Evolutionary conservation across 192 early-diverging fungal genomes (phyloP).

Genomic region (Dimargaris cristalligena): DNA sequence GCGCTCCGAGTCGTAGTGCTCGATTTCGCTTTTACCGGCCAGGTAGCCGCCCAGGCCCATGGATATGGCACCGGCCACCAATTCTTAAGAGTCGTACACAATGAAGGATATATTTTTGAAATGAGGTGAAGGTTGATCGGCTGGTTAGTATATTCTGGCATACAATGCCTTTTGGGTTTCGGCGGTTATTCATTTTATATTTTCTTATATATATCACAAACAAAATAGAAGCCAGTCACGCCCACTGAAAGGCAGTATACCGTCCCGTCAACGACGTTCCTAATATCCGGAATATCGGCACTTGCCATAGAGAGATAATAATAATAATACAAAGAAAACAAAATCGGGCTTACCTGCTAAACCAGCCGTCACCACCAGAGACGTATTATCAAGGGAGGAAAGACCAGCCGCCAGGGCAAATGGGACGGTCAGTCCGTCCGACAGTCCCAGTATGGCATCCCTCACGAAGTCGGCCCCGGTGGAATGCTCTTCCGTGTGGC

Average conservation of each 20-base stretch:
- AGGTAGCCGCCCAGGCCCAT: constrained; percentile 51
- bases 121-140: too few relatives aligned
- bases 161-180: too few relatives aligned
- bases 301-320: too few relatives aligned
- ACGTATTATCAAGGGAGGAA: constrained; percentile 28
- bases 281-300: too few relatives aligned
- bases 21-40: constrained; percentile 37
- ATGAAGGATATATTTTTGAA: too few relatives aligned
- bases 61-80: constrained; percentile 37
- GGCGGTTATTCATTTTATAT: too few relatives aligned
- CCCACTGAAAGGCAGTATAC: too few relatives aligned
- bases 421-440: constrained; percentile 33
- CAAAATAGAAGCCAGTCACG: too few relatives aligned
- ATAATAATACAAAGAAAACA: too few relatives aligned
- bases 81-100: constrained; percentile 13
- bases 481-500: constrained; percentile 5
- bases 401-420: constrained; percentile 52
- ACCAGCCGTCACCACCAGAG: constrained; percentile 39
- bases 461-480: constrained; percentile 5
- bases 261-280: too few relatives aligned
- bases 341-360: constrained; percentile 33
- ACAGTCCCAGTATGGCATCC: constrained; percentile 14
- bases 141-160: too few relatives aligned
- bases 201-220: too few relatives aligned
- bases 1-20: constrained; percentile 43